These are phyloP conservation scores for Spiraea crenata DNA, from an alignment of 331 rosid genomes.

Conservation along the genomic window DNA sequence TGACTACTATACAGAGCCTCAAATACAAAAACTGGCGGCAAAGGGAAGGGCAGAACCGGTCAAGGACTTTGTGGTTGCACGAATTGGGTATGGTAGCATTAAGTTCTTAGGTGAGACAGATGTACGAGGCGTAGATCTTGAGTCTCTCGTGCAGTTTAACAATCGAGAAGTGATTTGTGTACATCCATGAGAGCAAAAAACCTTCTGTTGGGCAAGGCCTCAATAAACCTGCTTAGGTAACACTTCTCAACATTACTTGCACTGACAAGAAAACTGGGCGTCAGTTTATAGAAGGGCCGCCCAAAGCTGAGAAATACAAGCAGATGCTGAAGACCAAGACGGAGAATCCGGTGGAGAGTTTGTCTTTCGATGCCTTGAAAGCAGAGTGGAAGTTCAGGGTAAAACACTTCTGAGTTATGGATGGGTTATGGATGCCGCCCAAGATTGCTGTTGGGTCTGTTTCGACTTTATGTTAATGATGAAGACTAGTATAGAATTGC, in stretches of 20 bases:
- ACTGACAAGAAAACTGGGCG: conserved; percentile 72
- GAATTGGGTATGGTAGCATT: conserved; percentile 87
- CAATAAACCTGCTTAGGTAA: conserved; percentile 96
- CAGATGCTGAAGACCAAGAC: conserved; percentile 89
- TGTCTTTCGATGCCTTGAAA: conserved; percentile 61
- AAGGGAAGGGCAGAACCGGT: conserved; percentile 96
- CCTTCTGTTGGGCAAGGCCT: conserved; percentile 98
- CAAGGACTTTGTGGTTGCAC: conserved; percentile 86
- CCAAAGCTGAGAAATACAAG: conserved; percentile 73
- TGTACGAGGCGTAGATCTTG: conserved; percentile 86
- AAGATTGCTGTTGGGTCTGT: conserved; percentile 9
- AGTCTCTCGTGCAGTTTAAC: conserved; percentile 86
- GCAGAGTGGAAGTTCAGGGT: conserved; percentile 98
- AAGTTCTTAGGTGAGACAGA: conserved; percentile 91
- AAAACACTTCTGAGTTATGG: conserved; percentile 66
- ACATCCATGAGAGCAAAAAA: conserved; percentile 83
- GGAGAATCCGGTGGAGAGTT: conserved; percentile 95
- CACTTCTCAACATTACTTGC: conserved; percentile 85
- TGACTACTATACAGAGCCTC: conserved; percentile 89
- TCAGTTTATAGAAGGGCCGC: conserved; percentile 75
- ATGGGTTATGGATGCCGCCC: conserved; percentile 15
- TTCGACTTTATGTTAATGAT: neutral
- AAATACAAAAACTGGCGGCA: conserved; percentile 88
- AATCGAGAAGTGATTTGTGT: conserved; percentile 90
- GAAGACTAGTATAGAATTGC: conserved; percentile 15